phyloP scores from a whole-genome alignment of 805 yeast genomes.

The Wickerhamomyces canadensis region DNA sequence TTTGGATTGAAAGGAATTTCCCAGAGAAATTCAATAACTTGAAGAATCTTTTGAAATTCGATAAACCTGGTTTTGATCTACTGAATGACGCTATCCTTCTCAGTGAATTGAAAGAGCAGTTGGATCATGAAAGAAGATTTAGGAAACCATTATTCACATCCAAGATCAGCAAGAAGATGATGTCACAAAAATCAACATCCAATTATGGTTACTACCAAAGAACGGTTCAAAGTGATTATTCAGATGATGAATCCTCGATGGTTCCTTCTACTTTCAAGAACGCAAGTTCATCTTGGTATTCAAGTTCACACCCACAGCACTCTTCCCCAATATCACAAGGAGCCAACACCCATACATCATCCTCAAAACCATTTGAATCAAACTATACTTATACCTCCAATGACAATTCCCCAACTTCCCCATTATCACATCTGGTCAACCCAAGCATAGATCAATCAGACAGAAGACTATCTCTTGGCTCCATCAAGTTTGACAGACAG shows the following conservation, averaged over 20 bases:
- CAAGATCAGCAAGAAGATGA: slow-evolving; percentile 25
- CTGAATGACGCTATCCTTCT: slow-evolving; percentile 23
- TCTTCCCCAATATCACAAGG: slow-evolving; percentile 3
- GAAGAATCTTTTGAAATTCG: slow-evolving; percentile 30
- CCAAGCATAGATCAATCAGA: slow-evolving; percentile 7
- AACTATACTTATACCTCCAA: slow-evolving; percentile 6
- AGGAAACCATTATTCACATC: slow-evolving; percentile 25
- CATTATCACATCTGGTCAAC: slow-evolving; percentile 6
- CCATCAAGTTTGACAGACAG: slow-evolving; percentile 1
- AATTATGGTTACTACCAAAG: slow-evolving; percentile 10
- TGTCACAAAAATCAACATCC: slow-evolving; percentile 9
- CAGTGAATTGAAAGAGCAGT: slow-evolving; percentile 21
- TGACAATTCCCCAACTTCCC: slow-evolving; percentile 6
- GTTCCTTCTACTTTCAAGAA: neutral
- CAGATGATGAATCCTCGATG: slow-evolving; percentile 11
- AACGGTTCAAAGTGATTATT: slow-evolving; percentile 6
- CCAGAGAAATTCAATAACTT: slow-evolving; percentile 33
- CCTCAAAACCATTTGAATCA: slow-evolving; percentile 15
- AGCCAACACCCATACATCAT: slow-evolving; percentile 5
- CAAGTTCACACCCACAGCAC: neutral
- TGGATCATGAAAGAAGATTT: slow-evolving; percentile 15
- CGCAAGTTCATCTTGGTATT: neutral
- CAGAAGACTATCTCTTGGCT: slow-evolving; percentile 2
- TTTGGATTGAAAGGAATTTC: slow-evolving; percentile 37
- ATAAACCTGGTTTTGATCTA: slow-evolving; percentile 25